Evolutionary conservation across 78 protist species (phyloP).

Genomic region (Chrysochromulina parva): DNA sequence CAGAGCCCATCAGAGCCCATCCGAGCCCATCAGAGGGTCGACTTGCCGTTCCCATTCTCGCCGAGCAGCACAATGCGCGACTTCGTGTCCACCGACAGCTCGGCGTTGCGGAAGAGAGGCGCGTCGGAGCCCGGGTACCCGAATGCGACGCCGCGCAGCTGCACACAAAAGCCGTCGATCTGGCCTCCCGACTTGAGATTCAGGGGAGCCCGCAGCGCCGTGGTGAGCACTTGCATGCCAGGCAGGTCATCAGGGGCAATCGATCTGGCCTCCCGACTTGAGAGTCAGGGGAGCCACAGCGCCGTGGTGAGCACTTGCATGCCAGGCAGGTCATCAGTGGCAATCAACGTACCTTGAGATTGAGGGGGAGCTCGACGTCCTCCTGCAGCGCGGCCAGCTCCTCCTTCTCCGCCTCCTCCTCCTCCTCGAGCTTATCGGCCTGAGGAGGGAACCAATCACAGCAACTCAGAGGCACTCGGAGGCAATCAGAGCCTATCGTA

Average conservation of each 20-base stretch:
- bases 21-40: neutral
- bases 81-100: neutral
- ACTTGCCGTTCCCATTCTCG: conserved; percentile 44
- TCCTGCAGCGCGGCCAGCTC: too few species aligned
- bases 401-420: neutral
- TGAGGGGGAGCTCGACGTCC: too few species aligned
- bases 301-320: too few species aligned
- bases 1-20: too few species aligned
- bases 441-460: too few species aligned
- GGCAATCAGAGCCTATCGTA: too few species aligned
- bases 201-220: neutral
- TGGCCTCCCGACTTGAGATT: neutral
- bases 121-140: neutral
- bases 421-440: neutral
- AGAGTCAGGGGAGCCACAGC: too few species aligned
- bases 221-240: neutral
- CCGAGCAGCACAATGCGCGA: conserved; percentile 24
- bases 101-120: neutral
- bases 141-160: neutral
- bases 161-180: neutral
- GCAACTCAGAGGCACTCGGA: too few species aligned
- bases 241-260: neutral
- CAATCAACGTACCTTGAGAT: too few species aligned
- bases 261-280: neutral
- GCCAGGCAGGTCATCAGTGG: too few species aligned